Base-by-base conservation (phyloP, 345 rosid genomes). In the Salix dunnii region DNA sequence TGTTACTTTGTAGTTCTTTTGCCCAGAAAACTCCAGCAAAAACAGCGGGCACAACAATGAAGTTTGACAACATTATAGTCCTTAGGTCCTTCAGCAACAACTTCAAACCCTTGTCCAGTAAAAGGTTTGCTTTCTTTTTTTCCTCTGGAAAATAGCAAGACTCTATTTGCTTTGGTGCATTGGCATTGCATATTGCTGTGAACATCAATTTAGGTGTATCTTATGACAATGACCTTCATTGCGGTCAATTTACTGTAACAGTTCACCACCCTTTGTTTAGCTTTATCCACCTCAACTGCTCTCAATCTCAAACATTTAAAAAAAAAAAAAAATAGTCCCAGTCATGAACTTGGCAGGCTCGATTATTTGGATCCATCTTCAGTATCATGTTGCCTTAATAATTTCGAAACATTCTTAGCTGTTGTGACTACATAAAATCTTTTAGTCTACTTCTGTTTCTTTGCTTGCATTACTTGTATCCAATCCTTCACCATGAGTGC, bases 11-110 rank as follows among this genome's bases (percentile, higher is more conserved):
- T 69, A 87, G 92, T 86, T 77, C 75, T 84, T 58, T 79, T 86
- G 86, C 91, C 89, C 18, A 84, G 87, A 72, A 90, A 72, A 80
- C 77, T 77, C 72, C 79, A 78, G 81, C 81, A 28, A 77, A 76
- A 73, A 40, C 73, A 83, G 65, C 65, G 2, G 42, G 76, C 72
- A 33, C 11, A 11, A 17, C 43, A 67, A 67, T 10, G 28, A 49
- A 12, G 48, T 65, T 61, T 42, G 77, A 68, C 58, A 7, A 8
- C 17, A 33, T 49, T 62, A 46, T 8, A 68, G 70, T 72, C 6
- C 12, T 31, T 64, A 20, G 67, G 58, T 40, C 13, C 14, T 60
- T 77, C 38, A 7, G 18, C 63, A 27, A 14, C 23, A 25, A 30
- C 55, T 17, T 61, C 12, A 55, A 66, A 78, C 68, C 60, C 73